These are phyloP conservation scores for Odontarrhena argentea DNA, from an alignment of 345 rosid species.

Conservation along the genomic window DNA sequence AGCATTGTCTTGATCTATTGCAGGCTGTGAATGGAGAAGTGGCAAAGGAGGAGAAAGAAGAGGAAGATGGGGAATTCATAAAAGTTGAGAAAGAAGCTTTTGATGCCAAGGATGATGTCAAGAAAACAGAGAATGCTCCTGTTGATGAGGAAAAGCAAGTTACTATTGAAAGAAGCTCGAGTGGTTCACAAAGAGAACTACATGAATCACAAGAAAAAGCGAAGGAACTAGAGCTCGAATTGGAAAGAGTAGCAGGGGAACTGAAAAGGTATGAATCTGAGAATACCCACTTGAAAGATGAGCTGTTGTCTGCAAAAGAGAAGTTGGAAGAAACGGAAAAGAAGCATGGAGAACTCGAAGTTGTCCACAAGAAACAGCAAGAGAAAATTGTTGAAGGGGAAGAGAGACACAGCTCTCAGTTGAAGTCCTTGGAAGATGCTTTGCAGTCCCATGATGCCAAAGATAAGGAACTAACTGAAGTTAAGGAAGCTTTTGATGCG, in stretches of 20 bases:
- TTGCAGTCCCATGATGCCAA: slow-evolving; percentile 69
- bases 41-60: slow-evolving; percentile 59
- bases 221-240: slow-evolving; percentile 74
- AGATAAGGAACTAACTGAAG: slow-evolving; percentile 68
- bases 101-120: slow-evolving; percentile 59
- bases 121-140: slow-evolving; percentile 36
- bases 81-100: slow-evolving; percentile 87
- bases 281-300: slow-evolving; percentile 59
- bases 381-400: slow-evolving; percentile 68
- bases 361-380: slow-evolving; percentile 60
- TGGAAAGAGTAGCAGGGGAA: slow-evolving; percentile 68
- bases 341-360: slow-evolving; percentile 67
- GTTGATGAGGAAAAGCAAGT: slow-evolving; percentile 36
- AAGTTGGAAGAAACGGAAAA: slow-evolving; percentile 61
- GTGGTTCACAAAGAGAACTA: slow-evolving; percentile 66
- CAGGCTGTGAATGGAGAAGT: slow-evolving; percentile 61
- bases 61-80: slow-evolving; percentile 90
- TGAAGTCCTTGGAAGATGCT: slow-evolving; percentile 64
- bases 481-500: slow-evolving; percentile 74
- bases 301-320: slow-evolving; percentile 55
- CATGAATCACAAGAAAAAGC: slow-evolving; percentile 83
- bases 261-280: slow-evolving; percentile 71
- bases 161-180: slow-evolving; percentile 55
- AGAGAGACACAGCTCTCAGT: slow-evolving; percentile 60
- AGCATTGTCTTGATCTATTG: slow-evolving; percentile 27